Evolutionary conservation across 2,329 filamentous ascomycete genomes (phyloP), one percentile per base, ranked within the genome.

Genomic region (Triangularia verruculosa): DNA sequence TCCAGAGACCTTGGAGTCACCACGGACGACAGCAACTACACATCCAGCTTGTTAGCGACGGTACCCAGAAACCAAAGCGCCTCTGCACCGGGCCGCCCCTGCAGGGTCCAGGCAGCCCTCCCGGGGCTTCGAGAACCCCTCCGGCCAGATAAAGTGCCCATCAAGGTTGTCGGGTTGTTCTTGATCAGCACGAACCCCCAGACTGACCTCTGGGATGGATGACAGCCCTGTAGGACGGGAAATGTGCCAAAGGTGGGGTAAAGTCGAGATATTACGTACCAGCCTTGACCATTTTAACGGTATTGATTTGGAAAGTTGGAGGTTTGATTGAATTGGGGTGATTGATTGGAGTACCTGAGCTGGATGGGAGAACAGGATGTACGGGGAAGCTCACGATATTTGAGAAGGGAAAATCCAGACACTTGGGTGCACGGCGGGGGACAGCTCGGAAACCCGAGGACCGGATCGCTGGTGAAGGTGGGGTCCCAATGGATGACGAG

Each of bases 211-310:
- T 58, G 62, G 59, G 30, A 57, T 62, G 61, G 24, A 59, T 57
- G 62, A 27, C n/a, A 20, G 20, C 27, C 15, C 24, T 57, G 47
- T 32, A 39, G 34, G 28, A 60, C 51, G 58, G 54, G 59, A 61
- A 47, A 51, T 47, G 39, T 20, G 39, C n/a, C n/a, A 17, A 20
- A 47, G n/a, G 39, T 47, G 20, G 47, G 39, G 25, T 27, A 59
- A 52, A 59, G 17, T n/a, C 51, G 47, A 60, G 22, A 24, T 13
- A 20, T 17, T 61, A 86, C 90, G 77, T 87, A 96, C 92, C 92
- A 83, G 94, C 93, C 87, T 97, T 97, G 85, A 97, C 93, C 93
- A 97, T 97, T 88, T 88, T 97, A 90, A 82, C 81, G 82, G 81
- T 82, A 79, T 75, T 70, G 65, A 59, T 73, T 75, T 64, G 25